Conservation (phyloP, 1,284 basidiomycete genomes). For the Austroboletus novae-zelandiae region DNA sequence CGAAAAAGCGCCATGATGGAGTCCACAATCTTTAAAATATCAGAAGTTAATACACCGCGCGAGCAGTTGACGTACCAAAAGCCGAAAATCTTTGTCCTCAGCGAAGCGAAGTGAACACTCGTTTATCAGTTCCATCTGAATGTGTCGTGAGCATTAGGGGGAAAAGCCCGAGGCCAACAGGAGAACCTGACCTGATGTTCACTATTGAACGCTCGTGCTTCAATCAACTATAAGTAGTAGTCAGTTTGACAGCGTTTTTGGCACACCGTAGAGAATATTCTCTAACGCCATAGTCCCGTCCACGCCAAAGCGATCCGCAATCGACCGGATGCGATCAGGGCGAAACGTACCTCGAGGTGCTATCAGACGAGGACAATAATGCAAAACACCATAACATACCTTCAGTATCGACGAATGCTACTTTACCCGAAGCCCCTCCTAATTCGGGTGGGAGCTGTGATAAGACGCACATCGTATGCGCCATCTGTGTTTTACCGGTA, state of each 20-base stretch:
- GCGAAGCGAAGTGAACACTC: conserved; percentile 81
- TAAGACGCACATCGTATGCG: conserved; percentile 89
- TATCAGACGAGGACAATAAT: conserved; percentile 4
- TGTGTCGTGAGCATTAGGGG: conserved; percentile 6
- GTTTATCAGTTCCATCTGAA: conserved; percentile 83
- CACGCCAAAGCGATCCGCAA: conserved; percentile 90
- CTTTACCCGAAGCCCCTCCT: conserved; percentile 88
- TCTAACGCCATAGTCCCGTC: conserved; percentile 84
- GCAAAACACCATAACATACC: conserved; percentile 37
- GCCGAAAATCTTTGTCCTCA: conserved; percentile 76
- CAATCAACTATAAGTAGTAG: conserved; percentile 1
- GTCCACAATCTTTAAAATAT: conserved; percentile 71
- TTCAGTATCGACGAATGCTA: conserved; percentile 92
- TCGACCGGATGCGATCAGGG: conserved; percentile 84
- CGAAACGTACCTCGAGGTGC: conserved; percentile 75
- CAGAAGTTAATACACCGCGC: conserved; percentile 1
- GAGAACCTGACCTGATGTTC: conserved; percentile 67
- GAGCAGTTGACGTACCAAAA: conserved; percentile 48
- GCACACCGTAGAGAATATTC: conserved; percentile 77
- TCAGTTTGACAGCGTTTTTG: neutral
- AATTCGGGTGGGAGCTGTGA: conserved; percentile 86
- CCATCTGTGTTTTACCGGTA: conserved; percentile 89
- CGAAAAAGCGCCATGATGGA: conserved; percentile 96
- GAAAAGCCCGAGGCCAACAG: neutral
- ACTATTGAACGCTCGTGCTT: conserved; percentile 82